These are phyloP conservation scores for Catharanthus roseus DNA, from an alignment of 257 asterid species.

Conservation along the genomic window DNA sequence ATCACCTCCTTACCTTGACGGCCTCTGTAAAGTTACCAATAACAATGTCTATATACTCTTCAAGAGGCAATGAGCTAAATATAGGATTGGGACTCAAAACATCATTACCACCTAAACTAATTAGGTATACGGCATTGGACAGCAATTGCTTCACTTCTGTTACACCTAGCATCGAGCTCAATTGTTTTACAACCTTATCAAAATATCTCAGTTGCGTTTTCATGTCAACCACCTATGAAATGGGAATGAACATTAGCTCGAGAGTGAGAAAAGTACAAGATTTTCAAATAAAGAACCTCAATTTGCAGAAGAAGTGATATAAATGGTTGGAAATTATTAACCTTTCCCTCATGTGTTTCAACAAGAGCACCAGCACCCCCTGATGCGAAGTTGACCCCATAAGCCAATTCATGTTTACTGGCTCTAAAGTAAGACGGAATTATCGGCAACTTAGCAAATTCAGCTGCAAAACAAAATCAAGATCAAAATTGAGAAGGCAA, in stretches of 20 bases:
- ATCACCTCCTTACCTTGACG: slow-evolving; percentile 16
- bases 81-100: slow-evolving; percentile 20
- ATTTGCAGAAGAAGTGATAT: not conserved
- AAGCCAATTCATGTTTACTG: slow-evolving; percentile 20
- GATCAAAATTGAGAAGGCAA: not conserved
- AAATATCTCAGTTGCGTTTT: slow-evolving; percentile 21
- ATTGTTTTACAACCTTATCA: slow-evolving; percentile 17
- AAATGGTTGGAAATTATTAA: not conserved
- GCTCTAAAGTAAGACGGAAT: slow-evolving; percentile 42
- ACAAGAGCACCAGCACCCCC: slow-evolving; percentile 66
- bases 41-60: slow-evolving; percentile 17
- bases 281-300: not conserved
- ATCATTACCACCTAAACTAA: slow-evolving; percentile 26
- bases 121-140: slow-evolving; percentile 26
- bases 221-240: slow-evolving; percentile 24
- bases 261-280: not conserved
- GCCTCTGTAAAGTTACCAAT: slow-evolving; percentile 22
- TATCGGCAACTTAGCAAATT: slow-evolving; percentile 44
- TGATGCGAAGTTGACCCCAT: slow-evolving; percentile 66
- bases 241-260: not conserved
- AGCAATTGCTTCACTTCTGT: slow-evolving; percentile 9
- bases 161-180: slow-evolving; percentile 13
- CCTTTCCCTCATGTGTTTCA: slow-evolving; percentile 48
- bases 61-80: slow-evolving; percentile 1
- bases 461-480: slow-evolving; percentile 29